Evolutionary conservation across 208 protist species (phyloP).

Genomic region (Acanthamoeba sp.): DNA sequence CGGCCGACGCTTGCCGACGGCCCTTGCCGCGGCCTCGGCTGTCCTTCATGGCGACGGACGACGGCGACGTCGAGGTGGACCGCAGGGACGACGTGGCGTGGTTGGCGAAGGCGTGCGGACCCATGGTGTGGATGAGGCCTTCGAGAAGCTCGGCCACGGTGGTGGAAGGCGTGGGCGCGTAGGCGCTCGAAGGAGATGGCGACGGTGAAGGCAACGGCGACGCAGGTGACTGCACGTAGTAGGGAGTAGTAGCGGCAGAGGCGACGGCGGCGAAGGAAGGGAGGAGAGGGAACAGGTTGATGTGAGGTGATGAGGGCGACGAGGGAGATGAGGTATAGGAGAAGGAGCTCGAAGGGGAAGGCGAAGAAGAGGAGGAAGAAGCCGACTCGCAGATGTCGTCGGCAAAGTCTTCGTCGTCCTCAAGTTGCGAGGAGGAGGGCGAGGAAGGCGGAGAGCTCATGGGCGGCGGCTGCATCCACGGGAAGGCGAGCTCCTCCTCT

Average conservation of each 20-base stretch:
- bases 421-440: neutral
- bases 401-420: no score
- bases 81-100: neutral
- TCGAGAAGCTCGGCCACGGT: constrained; percentile 16
- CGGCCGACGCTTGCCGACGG: constrained; percentile 8
- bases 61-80: neutral
- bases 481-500: neutral
- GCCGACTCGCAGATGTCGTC: neutral
- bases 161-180: neutral
- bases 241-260: neutral
- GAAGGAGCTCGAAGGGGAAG: neutral
- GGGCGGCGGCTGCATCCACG: neutral
- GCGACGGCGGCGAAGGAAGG: neutral
- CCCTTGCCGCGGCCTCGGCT: constrained; percentile 17
- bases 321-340: neutral
- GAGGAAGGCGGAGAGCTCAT: neutral
- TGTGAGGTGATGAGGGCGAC: neutral
- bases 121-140: constrained; percentile 8
- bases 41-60: neutral
- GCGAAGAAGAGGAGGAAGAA: neutral
- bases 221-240: neutral
- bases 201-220: neutral
- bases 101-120: neutral
- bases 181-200: neutral
- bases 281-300: neutral